A percentile compares a stretch with the other conserved stretches of the same genome.
Conservation (phyloP, 1,284 basidiomycete species). For the Ustilago vetiveriae region DNA sequence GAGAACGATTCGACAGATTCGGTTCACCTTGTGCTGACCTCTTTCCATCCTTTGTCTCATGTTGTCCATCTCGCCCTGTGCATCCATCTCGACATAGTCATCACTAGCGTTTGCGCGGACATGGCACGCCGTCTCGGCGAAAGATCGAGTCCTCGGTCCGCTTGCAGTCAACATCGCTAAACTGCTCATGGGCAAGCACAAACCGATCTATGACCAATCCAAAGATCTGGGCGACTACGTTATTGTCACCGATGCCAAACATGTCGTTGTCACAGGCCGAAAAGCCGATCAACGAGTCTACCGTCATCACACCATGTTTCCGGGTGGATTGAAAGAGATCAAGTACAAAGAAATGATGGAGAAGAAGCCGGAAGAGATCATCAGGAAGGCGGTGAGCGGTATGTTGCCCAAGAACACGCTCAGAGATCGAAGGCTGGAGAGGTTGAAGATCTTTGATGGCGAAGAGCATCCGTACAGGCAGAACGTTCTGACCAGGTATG, state of each 20-base stretch:
- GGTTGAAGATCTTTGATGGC: constrained; percentile 62
- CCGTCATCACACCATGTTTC: constrained; percentile 89
- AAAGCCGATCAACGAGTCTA: constrained; percentile 89
- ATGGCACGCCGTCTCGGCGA: constrained; percentile 95
- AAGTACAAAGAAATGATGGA: constrained; percentile 67
- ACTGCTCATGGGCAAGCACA: constrained; percentile 98
- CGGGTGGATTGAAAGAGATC: constrained; percentile 82
- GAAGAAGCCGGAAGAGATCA: constrained; percentile 82
- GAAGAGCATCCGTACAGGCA: constrained; percentile 61
- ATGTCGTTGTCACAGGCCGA: constrained; percentile 86
- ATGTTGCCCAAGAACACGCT: constrained; percentile 67
- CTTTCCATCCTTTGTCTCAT: too few species aligned
- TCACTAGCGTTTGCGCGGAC: constrained; percentile 89
- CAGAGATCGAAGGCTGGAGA: constrained; percentile 61
- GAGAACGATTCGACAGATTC: too few species aligned
- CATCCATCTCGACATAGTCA: constrained; percentile 78
- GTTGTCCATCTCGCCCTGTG: too few species aligned
- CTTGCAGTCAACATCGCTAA: constrained; percentile 91
- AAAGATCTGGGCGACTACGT: constrained; percentile 82
- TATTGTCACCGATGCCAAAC: constrained; percentile 87
- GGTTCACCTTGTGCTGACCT: constrained; percentile 1
- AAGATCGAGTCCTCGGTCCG: constrained; percentile 88
- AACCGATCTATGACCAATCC: constrained; percentile 91
- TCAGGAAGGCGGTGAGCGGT: constrained; percentile 64
- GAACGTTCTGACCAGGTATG: constrained; percentile 47